Base-by-base conservation (phyloP, 495 filamentous ascomycete species). In the Lasiosphaeriaceae sp. region DNA sequence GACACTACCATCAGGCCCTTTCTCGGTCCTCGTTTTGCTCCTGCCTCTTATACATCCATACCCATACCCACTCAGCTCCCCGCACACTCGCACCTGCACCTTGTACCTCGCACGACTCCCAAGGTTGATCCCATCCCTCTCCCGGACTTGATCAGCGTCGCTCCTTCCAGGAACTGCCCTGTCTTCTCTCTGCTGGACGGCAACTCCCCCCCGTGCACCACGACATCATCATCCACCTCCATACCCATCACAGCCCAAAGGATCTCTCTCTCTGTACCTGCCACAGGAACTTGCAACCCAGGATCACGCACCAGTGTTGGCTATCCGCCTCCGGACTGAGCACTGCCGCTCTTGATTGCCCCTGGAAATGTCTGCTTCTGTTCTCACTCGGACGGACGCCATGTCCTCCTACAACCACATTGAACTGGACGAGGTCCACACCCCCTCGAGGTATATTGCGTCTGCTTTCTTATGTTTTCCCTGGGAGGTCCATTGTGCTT, bases 391-490 rank as follows among this genome's bases (percentile, higher is more conserved):
- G 66, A 67, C 59, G 63, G 69, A 75, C 55, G 76, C 57, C 61
- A 78, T 80, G 77, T 67, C 76, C 68, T 70, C 70, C 63, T 78
- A 64, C 69, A 77, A 70, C 55, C 71, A 74, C 62, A 56, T 71
- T 66, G 76, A 78, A 64, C 67, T 77, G 68, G 77, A 80, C 59
- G 76, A 80, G 68, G 75, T 78, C 67, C 75, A 77, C 66, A 76
- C 75, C 64, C 77, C 76, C 66, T 74, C 77, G 66, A 80, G 77
- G 77, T 80, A 78, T 77, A 73, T 71, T 70, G 62, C 60, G 49
- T 54, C 55, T 68, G 57, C 50, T 68, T 71, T 67, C 66, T 50
- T 64, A 55, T 66, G 21, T 62, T 62, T 65, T 54, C 26, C 39
- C 59, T 64, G 59, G 69, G 67, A 70, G 69, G 67, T 54, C 67